Base-by-base conservation (phyloP, 1,284 basidiomycete species). In the Ustilago vetiveriae region DNA sequence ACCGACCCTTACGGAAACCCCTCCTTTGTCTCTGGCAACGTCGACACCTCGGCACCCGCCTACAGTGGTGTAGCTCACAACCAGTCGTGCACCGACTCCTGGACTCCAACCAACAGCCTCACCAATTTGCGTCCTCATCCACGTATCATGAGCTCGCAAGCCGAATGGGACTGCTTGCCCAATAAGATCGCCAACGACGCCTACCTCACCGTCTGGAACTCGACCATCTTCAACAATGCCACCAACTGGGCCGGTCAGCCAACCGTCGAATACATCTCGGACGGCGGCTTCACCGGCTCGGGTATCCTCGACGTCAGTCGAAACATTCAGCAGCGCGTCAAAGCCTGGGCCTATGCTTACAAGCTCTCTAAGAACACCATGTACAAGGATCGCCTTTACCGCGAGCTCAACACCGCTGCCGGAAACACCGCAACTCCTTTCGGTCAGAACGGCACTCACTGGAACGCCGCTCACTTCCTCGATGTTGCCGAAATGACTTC, bases 241-340 rank as follows among this genome's bases (percentile, higher is more conserved):
- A 88, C 92, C 0, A 82, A 83, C 9, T 94, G 89, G 76, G 88
- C 87, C 75, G 76, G 82, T 52, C 79, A 78, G 63, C 30, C 54
- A 21, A 88, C 90, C 35, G 89, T 90, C 26, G 78, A 81, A n/a
- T 96, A 96, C 81, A 83, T 84, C 63, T 82, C 88, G 79, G 94
- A 98, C 80, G 90, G 91, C 40, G 75, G 74, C 16, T 60, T 71
- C 42, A 40, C 43, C 3, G 85, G 85, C 30, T 95, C 91, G 62
- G 96, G 96, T 83, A 93, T 98, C 32, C 87, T 99, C 50, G 96
- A 99, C 82, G 88, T 90, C 71, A 89, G 93, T 24, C 90, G 96
- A 74, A 88, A 91, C 82, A 86, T 96, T 77, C 98, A 98, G 84
- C 86, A 89, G 84, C 87, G 92, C 60, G 85, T 98, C 83, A 98